Percentiles rank a stretch among this genome's conserved stretches.
These are phyloP conservation scores for Puccinia polysora DNA, from an alignment of 1,284 basidiomycete species.

Conservation along the genomic window DNA sequence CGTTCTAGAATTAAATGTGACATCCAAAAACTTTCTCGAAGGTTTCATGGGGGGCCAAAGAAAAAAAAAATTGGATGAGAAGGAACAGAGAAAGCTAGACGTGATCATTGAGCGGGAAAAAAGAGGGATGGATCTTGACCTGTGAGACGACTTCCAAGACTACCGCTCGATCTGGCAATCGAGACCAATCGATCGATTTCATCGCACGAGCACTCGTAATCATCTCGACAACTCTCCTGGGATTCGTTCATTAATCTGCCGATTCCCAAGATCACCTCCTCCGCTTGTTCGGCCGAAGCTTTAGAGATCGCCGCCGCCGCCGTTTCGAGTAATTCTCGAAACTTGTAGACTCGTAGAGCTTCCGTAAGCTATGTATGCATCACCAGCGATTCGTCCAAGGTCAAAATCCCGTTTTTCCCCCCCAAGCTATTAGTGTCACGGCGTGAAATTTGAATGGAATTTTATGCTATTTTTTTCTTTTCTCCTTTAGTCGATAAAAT, in stretches of 20 bases:
- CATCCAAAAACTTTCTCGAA: too few species aligned
- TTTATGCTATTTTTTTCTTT: not conserved
- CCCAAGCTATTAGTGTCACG: not conserved
- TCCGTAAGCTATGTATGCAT: slow-evolving; percentile 12
- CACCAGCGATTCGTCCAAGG: not conserved
- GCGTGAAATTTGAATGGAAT: not conserved
- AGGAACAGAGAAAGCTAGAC: not conserved
- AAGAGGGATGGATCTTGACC: slow-evolving; percentile 54
- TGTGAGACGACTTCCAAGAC: slow-evolving; percentile 70
- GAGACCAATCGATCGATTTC: slow-evolving; percentile 67
- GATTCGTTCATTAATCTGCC: slow-evolving; percentile 73
- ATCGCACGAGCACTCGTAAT: slow-evolving; percentile 73
- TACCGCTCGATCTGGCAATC: slow-evolving; percentile 64
- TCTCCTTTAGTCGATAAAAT: not conserved
- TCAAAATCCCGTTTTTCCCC: too few species aligned
- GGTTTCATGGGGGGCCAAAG: too few species aligned
- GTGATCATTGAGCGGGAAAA: not conserved
- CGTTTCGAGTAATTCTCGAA: slow-evolving; percentile 5
- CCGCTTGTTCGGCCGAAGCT: not conserved
- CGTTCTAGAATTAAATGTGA: not conserved
- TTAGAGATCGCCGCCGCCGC: too few species aligned
- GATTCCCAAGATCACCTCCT: slow-evolving; percentile 55
- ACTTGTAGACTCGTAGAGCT: slow-evolving; percentile 24
- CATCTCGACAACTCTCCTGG: slow-evolving; percentile 63
- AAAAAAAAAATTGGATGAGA: too few species aligned